These are phyloP conservation scores for Acacia concinna DNA, from an alignment of 331 rosid species.

Conservation along the genomic window DNA sequence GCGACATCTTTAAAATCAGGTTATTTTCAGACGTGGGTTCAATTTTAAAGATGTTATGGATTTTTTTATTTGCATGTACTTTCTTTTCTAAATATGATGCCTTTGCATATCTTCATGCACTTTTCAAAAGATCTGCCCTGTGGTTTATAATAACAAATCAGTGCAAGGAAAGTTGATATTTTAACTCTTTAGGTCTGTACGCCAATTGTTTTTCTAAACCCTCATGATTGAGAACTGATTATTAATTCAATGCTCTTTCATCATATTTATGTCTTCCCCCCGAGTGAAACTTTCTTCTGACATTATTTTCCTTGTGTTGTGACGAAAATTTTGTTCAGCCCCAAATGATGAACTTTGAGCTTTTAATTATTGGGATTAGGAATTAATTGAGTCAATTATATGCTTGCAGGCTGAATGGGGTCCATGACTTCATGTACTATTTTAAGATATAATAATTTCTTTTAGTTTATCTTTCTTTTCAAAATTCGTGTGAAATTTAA, in stretches of 20 bases:
- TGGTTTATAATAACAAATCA: slow-evolving; percentile 13
- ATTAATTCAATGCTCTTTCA: background rate
- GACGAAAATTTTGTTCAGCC: background rate
- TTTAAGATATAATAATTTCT: slow-evolving; percentile 7
- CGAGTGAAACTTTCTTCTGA: background rate
- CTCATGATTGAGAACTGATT: background rate
- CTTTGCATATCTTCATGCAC: background rate
- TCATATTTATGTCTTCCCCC: background rate
- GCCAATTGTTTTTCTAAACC: slow-evolving; percentile 4
- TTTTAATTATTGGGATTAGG: background rate
- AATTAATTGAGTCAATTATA: background rate
- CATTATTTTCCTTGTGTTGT: background rate
- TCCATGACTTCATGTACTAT: slow-evolving; percentile 2
- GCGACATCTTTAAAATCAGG: slow-evolving; percentile 16
- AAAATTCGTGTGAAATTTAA: slow-evolving; percentile 11
- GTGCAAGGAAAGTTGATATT: background rate
- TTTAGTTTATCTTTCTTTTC: slow-evolving; percentile 5
- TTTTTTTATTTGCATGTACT: background rate
- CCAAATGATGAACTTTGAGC: background rate
- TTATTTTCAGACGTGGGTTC: slow-evolving; percentile 17
- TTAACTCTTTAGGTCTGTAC: background rate
- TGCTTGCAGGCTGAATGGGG: background rate
- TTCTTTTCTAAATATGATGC: background rate
- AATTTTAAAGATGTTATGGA: slow-evolving; percentile 13
- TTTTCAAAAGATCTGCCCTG: background rate